Evolutionary conservation across 352 stramenopile species (phyloP), one percentile per base, ranked within the genome.

Genomic region (Phytophthora meadii): DNA sequence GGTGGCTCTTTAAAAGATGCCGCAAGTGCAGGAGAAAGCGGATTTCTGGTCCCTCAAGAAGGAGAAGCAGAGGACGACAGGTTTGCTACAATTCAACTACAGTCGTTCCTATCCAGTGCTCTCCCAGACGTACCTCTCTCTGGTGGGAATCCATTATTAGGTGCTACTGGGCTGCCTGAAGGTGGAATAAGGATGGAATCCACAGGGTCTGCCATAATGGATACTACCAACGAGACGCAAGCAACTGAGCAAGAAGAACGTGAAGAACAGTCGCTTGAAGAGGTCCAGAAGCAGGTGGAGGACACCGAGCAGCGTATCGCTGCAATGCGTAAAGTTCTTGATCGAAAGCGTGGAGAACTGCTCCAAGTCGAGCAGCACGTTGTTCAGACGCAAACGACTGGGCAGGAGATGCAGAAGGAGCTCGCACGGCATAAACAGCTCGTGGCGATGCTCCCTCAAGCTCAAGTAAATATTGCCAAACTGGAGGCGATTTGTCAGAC

Each of bases 401-500:
- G 72, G 0, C 45, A 71, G 9, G 65, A 68, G 17, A 40, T 92
- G n/a, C 75, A 89, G 46, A 78, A 81, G 42, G 61, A 83, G 25
- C 52, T 92, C 2, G 68, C 68, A 17, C 78, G 61, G 22, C 72
- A 87, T 34, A 80, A 82, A 14, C 74, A 93, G 49, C 46, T 90
- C 11, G 54, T 95, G 15, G 60, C 65, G 5, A 83, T 95, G 59
- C 62, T 96, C 7, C 80, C 87, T 6, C 71, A 92, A 8, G 86
- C 86, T 0, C 54, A 81, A 39, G 74, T 71, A 22, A 92, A 95
- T 37, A 88, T 95, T 37, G 65, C 50, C 5, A 94, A 88, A 41
- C 62, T 96, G 0, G 69, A 95, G 55, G 73, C 46, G 8, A 79
- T 92, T 61, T 94, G 85, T 60, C 63, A 54, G 10, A 76, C 67